A percentile compares a stretch with the other conserved stretches of the same genome.
These are phyloP conservation scores for Dendryphion nanum DNA, from an alignment of 2,329 filamentous ascomycete species.

Conservation along the genomic window DNA sequence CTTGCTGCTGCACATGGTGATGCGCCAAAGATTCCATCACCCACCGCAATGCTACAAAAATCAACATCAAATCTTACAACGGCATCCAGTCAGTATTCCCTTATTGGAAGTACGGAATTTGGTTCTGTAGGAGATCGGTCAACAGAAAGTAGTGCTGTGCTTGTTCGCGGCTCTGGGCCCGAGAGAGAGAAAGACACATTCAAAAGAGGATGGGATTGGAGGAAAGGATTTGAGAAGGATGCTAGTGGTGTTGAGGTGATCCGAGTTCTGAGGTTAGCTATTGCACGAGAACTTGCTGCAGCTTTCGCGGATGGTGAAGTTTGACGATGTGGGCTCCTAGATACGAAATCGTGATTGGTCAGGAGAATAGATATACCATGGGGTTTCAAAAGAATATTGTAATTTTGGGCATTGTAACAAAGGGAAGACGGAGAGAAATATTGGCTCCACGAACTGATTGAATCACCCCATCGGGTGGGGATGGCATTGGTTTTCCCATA, in stretches of 20 bases:
- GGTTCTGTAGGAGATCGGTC: slow-evolving; percentile 43
- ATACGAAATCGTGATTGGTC: background rate
- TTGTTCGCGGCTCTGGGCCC: slow-evolving; percentile 30
- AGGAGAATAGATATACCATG: background rate
- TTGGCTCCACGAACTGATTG: background rate
- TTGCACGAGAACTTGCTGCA: slow-evolving; percentile 71
- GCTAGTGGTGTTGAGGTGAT: slow-evolving; percentile 70
- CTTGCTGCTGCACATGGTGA: slow-evolving; percentile 63
- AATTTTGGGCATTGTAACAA: background rate
- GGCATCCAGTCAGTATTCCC: slow-evolving; percentile 60
- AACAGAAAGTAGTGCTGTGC: slow-evolving; percentile 49
- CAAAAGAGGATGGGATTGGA: slow-evolving; percentile 73
- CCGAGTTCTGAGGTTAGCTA: slow-evolving; percentile 65
- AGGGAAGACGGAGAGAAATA: background rate
- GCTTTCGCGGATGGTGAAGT: slow-evolving; percentile 65
- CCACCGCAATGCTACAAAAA: slow-evolving; percentile 54
- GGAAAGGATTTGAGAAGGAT: slow-evolving; percentile 55
- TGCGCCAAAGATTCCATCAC: slow-evolving; percentile 15
- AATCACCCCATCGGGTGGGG: too few species aligned
- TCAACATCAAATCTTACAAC: slow-evolving; percentile 53
- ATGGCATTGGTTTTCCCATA: too few species aligned
- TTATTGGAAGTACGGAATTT: slow-evolving; percentile 73
- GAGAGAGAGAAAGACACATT: slow-evolving; percentile 35
- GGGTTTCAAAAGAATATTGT: background rate
- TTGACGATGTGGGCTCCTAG: slow-evolving; percentile 1